Evolutionary conservation across 2,329 filamentous ascomycete genomes (phyloP).

Genomic region (Cercospora brassicicola): DNA sequence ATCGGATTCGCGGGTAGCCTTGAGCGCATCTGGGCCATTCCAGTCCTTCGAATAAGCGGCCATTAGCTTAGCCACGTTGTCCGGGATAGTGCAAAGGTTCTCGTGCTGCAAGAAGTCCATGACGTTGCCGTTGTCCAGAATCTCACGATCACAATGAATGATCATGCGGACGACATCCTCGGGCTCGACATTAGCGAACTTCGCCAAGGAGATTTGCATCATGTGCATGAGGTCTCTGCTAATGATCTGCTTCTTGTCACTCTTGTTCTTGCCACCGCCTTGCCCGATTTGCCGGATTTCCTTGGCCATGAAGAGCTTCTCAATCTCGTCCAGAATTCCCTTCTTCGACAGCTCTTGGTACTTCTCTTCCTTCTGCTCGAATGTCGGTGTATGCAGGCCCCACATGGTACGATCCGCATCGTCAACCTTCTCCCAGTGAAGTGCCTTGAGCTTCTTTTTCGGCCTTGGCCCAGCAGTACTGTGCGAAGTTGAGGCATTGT

Average conservation of each 20-base stretch:
- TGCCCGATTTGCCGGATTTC: constrained; percentile 86
- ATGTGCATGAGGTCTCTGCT: constrained; percentile 84
- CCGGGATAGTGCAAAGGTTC: constrained; percentile 86
- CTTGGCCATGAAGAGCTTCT: constrained; percentile 95
- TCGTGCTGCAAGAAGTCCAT: constrained; percentile 97
- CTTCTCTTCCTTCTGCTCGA: constrained; percentile 88
- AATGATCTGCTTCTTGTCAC: constrained; percentile 97
- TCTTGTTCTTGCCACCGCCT: constrained; percentile 64
- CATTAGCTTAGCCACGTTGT: constrained; percentile 87
- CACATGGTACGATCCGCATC: constrained; percentile 87
- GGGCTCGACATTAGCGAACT: constrained; percentile 80
- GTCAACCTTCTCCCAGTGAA: constrained; percentile 99
- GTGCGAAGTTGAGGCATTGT: constrained; percentile 59
- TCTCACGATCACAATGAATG: constrained; percentile 87
- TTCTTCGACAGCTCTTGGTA: constrained; percentile 90
- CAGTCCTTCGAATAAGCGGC: constrained; percentile 95
- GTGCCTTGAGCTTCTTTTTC: constrained; percentile 98
- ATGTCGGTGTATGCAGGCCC: constrained; percentile 82
- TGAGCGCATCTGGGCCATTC: constrained; percentile 81
- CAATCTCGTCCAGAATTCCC: constrained; percentile 95
- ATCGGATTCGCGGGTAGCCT: constrained; percentile 78
- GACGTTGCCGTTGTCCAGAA: constrained; percentile 84
- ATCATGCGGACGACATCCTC: constrained; percentile 90
- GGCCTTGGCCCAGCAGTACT: constrained; percentile 79
- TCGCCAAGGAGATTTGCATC: constrained; percentile 90